Base-by-base conservation (phyloP, 164 flowering plant species). In the Aristolochia fimbriata region DNA sequence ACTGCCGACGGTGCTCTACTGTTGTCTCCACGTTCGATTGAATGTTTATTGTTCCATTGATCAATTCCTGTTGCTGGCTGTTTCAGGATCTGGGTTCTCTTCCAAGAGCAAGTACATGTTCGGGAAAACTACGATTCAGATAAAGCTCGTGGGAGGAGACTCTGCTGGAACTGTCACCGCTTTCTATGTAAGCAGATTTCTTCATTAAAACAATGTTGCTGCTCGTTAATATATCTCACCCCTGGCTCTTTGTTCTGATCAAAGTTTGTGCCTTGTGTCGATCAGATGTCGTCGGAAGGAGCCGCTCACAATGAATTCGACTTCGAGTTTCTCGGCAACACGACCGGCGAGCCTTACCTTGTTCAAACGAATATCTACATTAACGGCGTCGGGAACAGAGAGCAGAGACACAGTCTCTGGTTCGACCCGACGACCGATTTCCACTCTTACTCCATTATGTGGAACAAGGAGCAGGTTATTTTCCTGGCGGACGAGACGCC, bases 81-180 rank as follows among this genome's bases (percentile, higher is more conserved):
- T 33, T 14, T 5, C 56, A 91, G 98, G 98, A 0, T 83, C 96
- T 72, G 98, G 96, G 49, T 89, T 92, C 74, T 60, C 61, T 63
- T 92, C 98, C 0, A 92, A 87, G 65, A 85, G 73, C 79, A 92
- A 92, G 65, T 89, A 92, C 57, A 19, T 92, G 88, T 92, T 84
- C 65, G 98, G 98, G 33, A 89, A 81, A 76, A 89, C 90, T 17
- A 74, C 80, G 2, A 57, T 83, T 45, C 88, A 92, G 74, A 84
- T 92, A 62, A 87, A 92, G 76, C 96, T 92, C 33, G 88, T 87
- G 0, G 94, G 79, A 63, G 97, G 97, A 23, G 98, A 92, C 65
- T 92, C 98, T 68, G 96, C 98, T 61, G 98, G 98, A 53, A 92
- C 98, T 65, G 98, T 92, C 21, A 89, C 97, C 66, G 98, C 98